Percentiles rank a stretch among this genome's conserved stretches.
Evolutionary conservation across 768 basidiomycete species (phyloP).

Genomic region (Rhizopogon rudus): DNA sequence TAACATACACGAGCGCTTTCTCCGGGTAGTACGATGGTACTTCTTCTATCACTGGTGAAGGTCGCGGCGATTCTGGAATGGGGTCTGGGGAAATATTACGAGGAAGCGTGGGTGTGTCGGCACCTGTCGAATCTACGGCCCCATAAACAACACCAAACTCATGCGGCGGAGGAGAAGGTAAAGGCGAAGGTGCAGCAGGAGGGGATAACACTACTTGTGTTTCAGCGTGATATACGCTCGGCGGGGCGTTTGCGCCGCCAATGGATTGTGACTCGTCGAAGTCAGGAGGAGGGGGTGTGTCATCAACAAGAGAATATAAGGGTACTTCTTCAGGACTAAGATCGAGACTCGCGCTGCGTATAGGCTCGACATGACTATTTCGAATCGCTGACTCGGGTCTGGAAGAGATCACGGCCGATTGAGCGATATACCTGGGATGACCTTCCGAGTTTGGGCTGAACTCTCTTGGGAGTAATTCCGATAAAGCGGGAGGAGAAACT

Average conservation of each 20-base stretch:
- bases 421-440: too few species aligned
- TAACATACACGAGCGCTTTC: neutral
- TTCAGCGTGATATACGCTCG: neutral
- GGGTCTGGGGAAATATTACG: neutral
- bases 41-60: neutral
- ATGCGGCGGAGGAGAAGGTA: too few species aligned
- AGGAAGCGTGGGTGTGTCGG: neutral
- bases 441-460: neutral
- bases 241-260: neutral
- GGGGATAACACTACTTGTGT: neutral
- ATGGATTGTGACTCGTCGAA: constrained; percentile 13
- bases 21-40: neutral
- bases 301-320: constrained; percentile 18
- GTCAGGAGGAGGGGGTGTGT: constrained; percentile 18
- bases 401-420: neutral
- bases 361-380: neutral
- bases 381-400: neutral
- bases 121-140: neutral
- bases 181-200: neutral
- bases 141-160: neutral
- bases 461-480: neutral
- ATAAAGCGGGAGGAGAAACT: neutral
- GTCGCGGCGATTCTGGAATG: neutral
- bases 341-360: neutral
- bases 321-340: constrained; percentile 15